Conservation (phyloP, 345 rosid genomes). For the Moricandia moricandioides region DNA sequence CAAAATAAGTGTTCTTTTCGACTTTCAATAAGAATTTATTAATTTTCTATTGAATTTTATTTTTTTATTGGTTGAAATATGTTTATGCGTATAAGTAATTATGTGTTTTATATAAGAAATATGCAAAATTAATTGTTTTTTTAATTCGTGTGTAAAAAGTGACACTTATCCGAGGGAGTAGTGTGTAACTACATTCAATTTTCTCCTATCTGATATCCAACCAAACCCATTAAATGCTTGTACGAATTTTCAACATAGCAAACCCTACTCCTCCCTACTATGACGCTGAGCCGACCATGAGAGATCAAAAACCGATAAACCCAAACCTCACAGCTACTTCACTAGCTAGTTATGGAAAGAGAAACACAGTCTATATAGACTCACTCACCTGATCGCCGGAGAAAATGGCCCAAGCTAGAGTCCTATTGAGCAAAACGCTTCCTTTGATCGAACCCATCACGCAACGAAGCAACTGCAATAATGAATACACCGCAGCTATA, state of each 20-base stretch:
- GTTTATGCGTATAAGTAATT: too few relatives aligned
- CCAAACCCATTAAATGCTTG: constrained; percentile 22
- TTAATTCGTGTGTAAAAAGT: too few relatives aligned
- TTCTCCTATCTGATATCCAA: constrained; percentile 5
- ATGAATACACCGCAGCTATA: constrained; percentile 68
- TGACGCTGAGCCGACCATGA: background rate
- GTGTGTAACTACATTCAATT: constrained; percentile 20
- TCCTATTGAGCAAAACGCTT: constrained; percentile 60
- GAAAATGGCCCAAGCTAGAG: constrained; percentile 86
- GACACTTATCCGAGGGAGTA: too few relatives aligned
- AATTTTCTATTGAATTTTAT: too few relatives aligned
- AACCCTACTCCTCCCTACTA: constrained; percentile 12
- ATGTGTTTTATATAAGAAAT: too few relatives aligned
- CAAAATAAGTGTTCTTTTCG: too few relatives aligned
- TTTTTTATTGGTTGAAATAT: too few relatives aligned
- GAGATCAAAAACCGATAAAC: background rate
- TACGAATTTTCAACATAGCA: constrained; percentile 16
- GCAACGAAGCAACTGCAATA: constrained; percentile 72
- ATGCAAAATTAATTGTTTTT: too few relatives aligned
- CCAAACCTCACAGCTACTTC: constrained; percentile 11
- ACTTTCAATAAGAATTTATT: too few relatives aligned
- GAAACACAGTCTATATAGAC: background rate
- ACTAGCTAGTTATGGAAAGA: constrained; percentile 9
- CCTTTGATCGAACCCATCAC: constrained; percentile 59
- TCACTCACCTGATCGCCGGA: constrained; percentile 77